Conservation (phyloP, 1,284 basidiomycete genomes). For the Fomitopsis betulina region DNA sequence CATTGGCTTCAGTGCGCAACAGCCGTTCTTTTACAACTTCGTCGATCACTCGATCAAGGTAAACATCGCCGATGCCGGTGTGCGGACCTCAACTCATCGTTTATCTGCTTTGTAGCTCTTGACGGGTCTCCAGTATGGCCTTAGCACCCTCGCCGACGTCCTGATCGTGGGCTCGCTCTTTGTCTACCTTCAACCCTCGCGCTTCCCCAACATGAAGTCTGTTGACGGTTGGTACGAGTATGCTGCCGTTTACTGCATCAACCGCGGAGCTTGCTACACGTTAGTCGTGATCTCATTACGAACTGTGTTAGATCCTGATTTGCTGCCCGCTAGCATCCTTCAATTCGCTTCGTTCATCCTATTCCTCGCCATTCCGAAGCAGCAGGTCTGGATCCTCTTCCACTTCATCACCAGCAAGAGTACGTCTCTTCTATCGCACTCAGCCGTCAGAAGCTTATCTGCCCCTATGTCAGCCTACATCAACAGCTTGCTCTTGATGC, state of each 20-base stretch:
- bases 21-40: constrained; percentile 16
- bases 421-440: constrained; percentile 11
- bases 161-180: constrained; percentile 25
- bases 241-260: constrained; percentile 18
- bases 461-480: constrained; percentile 14
- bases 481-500: constrained; percentile 24
- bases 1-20: constrained; percentile 8
- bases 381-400: constrained; percentile 31
- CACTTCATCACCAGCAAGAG: constrained; percentile 33
- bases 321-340: constrained; percentile 9
- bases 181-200: constrained; percentile 23
- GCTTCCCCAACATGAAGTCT: constrained; percentile 22
- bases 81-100: neutral
- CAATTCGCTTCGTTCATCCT: constrained; percentile 22
- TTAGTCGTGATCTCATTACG: constrained; percentile 6
- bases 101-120: constrained; percentile 15
- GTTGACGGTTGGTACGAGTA: constrained; percentile 14
- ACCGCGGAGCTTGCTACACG: constrained; percentile 29
- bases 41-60: constrained; percentile 16
- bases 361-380: constrained; percentile 27
- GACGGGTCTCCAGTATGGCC: constrained; percentile 18
- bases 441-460: neutral
- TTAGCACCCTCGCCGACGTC: constrained; percentile 19
- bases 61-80: neutral
- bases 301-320: neutral